Base-by-base conservation (phyloP, 345 rosid genomes). In the Arabis alpina region DNA sequence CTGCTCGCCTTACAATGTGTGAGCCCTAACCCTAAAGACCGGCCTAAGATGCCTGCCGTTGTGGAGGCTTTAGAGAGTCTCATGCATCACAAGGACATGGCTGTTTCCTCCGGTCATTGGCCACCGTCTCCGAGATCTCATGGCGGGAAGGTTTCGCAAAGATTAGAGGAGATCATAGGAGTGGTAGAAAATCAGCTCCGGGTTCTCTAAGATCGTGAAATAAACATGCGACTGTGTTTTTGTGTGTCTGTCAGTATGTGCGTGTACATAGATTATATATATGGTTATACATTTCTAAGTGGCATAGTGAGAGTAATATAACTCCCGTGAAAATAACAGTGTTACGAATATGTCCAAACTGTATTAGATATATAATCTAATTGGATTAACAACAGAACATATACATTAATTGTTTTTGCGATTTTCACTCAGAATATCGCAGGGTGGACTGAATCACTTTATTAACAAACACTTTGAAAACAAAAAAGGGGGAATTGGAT, bases 11-110 rank as follows among this genome's bases (percentile, higher is more conserved):
- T 76, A 8, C 92, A 84, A 10, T 93, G 98, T 81, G 75, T 83
- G 24, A 89, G 94, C 54, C 74, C 84, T 74, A 87, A 84, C 77
- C 97, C 98, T 13, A 93, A 83, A 76, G 96, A 93, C 72, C 81
- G 98, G 68, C 98, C 98, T 1, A 87, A 80, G 68, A 88, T 91
- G 97, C 79, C 85, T 6, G 80, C 82, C 42, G 42, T 90, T 14
- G 76, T 86, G n/a, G 91, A 88, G 34, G 58, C 83, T 2, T 88
- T 93, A 48, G 92, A 85, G 79, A 78, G 83, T 51, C 77, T 90
- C 12, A 80, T 81, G 28, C 71, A 80, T 16, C 81, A 80, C 36
- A 87, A 80, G 75, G 96, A 93, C 83, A 91, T 93, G 97, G 91
- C 94, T 0, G 77, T 88, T 54, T 79, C 88, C 1, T 78, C 83